Evolutionary conservation across 2,329 filamentous ascomycete genomes (phyloP), one percentile per base, ranked within the genome.

Genomic region (Penicillium sclerotigenum): DNA sequence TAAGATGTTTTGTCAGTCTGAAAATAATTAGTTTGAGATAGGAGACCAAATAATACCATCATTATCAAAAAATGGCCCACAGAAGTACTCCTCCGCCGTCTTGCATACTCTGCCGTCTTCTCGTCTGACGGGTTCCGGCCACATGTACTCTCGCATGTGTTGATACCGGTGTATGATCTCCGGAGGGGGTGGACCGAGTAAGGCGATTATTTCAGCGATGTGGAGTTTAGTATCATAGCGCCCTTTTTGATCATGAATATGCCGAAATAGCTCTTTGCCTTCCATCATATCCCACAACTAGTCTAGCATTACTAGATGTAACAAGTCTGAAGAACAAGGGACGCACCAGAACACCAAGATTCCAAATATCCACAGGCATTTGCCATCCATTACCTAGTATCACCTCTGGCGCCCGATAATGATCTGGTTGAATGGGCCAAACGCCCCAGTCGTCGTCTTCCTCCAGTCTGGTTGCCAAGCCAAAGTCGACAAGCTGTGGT

Each of bases 341-440:
- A 63, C 65, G 36, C 43, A 72, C 71, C 59, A 77, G 57, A 58
- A 73, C 66, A 56, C 72, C 71, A 50, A 77, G 54, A 59, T 75
- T 77, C 74, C 73, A 77, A 52, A 77, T 74, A 65, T 77, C 75
- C 16, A 65, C 66, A 47, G 64, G 60, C 62, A 72, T 74, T 52
- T 66, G 65, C 73, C 71, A 78, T 45, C 71, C 69, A 60, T 61
- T 68, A 52, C 70, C 69, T 6, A 77, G 61, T 40, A 77, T 70
- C 28, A 77, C 74, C 62, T 77, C 74, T 53, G 73, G 75, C 5
- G 71, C 73, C 41, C 68, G 71, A 65, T 76, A 77, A 48, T 70
- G 62, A 49, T 75, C 71, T 55, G 73, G 72, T 70, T 85, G 58
- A 74, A 83, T 70, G 57, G 65, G 67, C 62, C 60, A 70, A 52